These are phyloP conservation scores for Aspergillus hiratsukae DNA, from an alignment of 2,329 filamentous ascomycete species.

Conservation along the genomic window DNA sequence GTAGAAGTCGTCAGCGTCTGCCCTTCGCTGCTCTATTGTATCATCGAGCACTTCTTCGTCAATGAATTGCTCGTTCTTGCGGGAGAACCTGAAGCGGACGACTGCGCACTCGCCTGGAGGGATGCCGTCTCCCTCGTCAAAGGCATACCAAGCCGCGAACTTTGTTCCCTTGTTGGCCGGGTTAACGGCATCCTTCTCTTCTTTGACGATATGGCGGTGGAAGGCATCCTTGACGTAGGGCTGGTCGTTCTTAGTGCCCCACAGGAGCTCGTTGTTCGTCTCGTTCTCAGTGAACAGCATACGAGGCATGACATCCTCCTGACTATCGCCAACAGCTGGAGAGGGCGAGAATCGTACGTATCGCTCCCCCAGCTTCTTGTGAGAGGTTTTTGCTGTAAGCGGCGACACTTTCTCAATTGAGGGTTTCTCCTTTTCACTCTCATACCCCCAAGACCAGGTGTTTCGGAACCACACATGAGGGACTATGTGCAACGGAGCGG, in stretches of 20 bases:
- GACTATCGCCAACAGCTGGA: constrained; percentile 72
- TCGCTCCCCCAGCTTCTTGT: constrained; percentile 74
- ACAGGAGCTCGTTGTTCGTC: constrained; percentile 76
- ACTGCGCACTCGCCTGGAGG: constrained; percentile 89
- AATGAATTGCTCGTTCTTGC: constrained; percentile 68
- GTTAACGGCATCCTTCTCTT: constrained; percentile 76
- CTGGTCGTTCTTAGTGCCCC: constrained; percentile 70
- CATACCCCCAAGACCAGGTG: constrained; percentile 91
- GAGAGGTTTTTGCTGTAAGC: constrained; percentile 69
- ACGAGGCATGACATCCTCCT: constrained; percentile 78
- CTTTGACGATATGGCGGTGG: constrained; percentile 79
- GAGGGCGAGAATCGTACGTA: constrained; percentile 85
- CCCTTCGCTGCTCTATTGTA: constrained; percentile 74
- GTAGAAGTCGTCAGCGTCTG: constrained; percentile 97
- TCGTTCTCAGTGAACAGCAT: constrained; percentile 95
- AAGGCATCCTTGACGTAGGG: constrained; percentile 94
- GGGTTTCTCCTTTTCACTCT: constrained; percentile 71
- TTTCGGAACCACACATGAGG: constrained; percentile 97
- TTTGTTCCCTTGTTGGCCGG: constrained; percentile 79
- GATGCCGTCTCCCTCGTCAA: constrained; percentile 84
- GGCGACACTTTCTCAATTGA: constrained; percentile 64
- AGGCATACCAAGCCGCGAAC: constrained; percentile 83
- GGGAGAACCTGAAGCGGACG: constrained; percentile 84
- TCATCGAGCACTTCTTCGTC: constrained; percentile 93
- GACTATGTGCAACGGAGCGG: constrained; percentile 86